Base-by-base conservation (phyloP, 345 rosid species). In the Anacardium occidentale region DNA sequence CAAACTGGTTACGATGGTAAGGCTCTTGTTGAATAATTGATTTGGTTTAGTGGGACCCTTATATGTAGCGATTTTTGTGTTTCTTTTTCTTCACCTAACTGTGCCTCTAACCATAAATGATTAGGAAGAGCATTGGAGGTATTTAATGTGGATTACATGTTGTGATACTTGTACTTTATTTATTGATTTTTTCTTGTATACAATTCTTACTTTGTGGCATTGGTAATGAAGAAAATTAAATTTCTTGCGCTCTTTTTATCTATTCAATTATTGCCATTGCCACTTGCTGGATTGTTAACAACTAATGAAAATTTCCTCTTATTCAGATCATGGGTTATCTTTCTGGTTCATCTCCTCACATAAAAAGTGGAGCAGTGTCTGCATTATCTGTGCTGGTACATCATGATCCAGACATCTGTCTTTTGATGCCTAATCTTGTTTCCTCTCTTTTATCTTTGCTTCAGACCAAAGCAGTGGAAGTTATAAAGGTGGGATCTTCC, bases 311-410 rank as follows among this genome's bases (percentile, higher is more conserved):
- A 62, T 57, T 57, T 61, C 20, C 56, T 15, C 54, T 4, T 48
- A 11, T 79, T 70, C 94, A 94, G 98, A 85, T 92, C 78, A 65
- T 87, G 82, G 99, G 97, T 55, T 92, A 92, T 83, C 91, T 90
- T 26, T 88, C 96, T 66, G 96, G 98, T 68, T 78, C 98, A 50
- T 95, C 97, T 22, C 94, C 99, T 42, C 97, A 91, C 57, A 89
- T 92, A 75, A 92, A 82, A 72, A 92, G 99, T 81, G 99, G 93
- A 82, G 98, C 99, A 47, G 91, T 92, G 47, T 88, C 97, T 79
- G 98, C 97, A 37, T 78, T 95, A 76, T 95, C 99, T 48, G 84
- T 86, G 55, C 88, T 92, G 58, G 81, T 92, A 66, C 79, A 92
- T 78, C 81, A 84, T 42, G 94, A 88, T 78, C 79, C 90, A 37